phyloP scores from a whole-genome alignment of 192 early-diverging fungal genomes.

The Entomortierella beljakovae region DNA sequence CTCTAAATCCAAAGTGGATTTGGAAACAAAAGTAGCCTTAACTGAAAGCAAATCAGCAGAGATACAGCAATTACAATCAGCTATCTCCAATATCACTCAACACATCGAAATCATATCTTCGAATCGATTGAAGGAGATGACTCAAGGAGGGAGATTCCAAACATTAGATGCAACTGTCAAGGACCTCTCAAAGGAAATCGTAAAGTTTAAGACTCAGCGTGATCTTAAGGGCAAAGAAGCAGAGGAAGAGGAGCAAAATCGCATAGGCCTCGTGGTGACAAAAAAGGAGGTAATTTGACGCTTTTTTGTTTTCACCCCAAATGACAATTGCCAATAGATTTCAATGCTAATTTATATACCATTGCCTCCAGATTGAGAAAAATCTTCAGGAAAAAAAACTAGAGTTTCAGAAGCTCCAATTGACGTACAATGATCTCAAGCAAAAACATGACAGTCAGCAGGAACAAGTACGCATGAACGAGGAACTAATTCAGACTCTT shows the following conservation, averaged over 20 bases:
- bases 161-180: conserved; percentile 80
- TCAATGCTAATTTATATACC: not conserved
- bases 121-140: conserved; percentile 61
- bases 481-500: conserved; percentile 92
- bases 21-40: conserved; percentile 40
- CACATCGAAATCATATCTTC: conserved; percentile 51
- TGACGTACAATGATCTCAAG: conserved; percentile 64
- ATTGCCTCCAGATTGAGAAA: conserved; percentile 57
- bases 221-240: conserved; percentile 83
- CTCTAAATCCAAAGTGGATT: conserved; percentile 47
- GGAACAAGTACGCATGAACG: conserved; percentile 69
- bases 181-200: conserved; percentile 82
- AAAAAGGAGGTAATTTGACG: conserved; percentile 55
- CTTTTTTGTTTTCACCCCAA: not conserved
- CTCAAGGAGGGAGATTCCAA: conserved; percentile 72
- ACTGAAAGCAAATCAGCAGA: conserved; percentile 41
- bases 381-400: conserved; percentile 53
- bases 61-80: conserved; percentile 67
- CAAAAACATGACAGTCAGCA: conserved; percentile 65
- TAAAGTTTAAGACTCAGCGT: conserved; percentile 85
- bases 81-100: conserved; percentile 73
- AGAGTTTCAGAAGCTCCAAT: conserved; percentile 45
- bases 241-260: conserved; percentile 77
- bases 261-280: conserved; percentile 42
- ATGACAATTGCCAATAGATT: not conserved